Evolutionary conservation across 1,284 basidiomycete genomes (phyloP).

Genomic region (Cryptococcus sp.): DNA sequence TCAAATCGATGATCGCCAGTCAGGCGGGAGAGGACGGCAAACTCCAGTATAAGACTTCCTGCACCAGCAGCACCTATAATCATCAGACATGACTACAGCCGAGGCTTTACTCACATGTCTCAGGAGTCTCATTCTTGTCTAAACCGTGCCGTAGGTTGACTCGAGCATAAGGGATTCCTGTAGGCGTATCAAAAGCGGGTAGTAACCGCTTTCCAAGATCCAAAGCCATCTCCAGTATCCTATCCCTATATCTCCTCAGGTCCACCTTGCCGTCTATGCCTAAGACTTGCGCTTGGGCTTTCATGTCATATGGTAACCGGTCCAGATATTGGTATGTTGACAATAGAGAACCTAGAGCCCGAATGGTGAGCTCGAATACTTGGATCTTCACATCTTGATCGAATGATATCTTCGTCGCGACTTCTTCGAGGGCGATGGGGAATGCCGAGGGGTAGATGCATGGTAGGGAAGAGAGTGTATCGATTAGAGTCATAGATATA

Average conservation of each 20-base stretch:
- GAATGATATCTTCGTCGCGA: constrained; percentile 29
- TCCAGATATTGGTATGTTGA: constrained; percentile 73
- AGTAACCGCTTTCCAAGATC: constrained; percentile 79
- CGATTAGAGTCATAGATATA: constrained; percentile 42
- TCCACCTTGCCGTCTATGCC: constrained; percentile 52
- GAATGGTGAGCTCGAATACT: constrained; percentile 65
- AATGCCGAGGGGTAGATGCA: constrained; percentile 35
- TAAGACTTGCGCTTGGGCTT: constrained; percentile 14
- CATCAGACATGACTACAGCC: constrained; percentile 63
- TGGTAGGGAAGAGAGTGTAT: constrained; percentile 37
- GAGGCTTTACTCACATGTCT: constrained; percentile 34
- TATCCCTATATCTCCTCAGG: constrained; percentile 68
- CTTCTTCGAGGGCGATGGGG: constrained; percentile 30
- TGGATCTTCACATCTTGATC: constrained; percentile 56
- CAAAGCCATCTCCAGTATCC: constrained; percentile 66
- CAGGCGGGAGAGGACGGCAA: constrained; percentile 80
- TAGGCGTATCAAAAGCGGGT: constrained; percentile 82
- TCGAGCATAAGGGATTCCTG: constrained; percentile 82
- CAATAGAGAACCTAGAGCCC: constrained; percentile 79
- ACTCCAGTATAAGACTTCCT: constrained; percentile 84
- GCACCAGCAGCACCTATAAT: constrained; percentile 87
- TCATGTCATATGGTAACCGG: constrained; percentile 42
- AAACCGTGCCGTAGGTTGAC: constrained; percentile 51
- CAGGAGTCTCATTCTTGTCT: constrained; percentile 33
- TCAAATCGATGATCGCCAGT: constrained; percentile 84